Base-by-base conservation (phyloP, 1,139 yeast species). In the Debaryomyces subglobosus region DNA sequence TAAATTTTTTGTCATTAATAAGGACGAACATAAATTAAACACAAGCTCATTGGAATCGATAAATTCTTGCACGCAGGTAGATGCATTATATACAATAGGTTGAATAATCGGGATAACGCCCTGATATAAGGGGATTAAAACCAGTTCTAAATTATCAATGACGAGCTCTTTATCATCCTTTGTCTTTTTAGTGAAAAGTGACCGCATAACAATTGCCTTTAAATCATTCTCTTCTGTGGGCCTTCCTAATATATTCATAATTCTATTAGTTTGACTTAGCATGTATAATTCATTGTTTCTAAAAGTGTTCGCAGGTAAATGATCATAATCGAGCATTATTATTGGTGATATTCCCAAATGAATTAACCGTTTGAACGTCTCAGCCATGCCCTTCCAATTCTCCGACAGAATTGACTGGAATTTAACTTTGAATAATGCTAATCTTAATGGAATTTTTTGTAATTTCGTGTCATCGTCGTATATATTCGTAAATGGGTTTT, bases 91-190 rank as follows among this genome's bases (percentile, higher is more conserved):
- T 1, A 78, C 79, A 18, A 83, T 64, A 0, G 92, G 92, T 43
- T 79, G 78, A 5, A 87, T 66, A 1, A 86, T 74, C 0, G 95
- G 94, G 1, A 86, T 75, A 10, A 69, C 65, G 3, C 72, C 72
- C 52, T 77, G 81, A 55, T 72, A 74, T 38, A 76, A 49, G 0
- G 81, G 81, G 6, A 74, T 65, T 21, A 77, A 56, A 2, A 76
- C 48, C 58, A 64, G 75, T 44, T 69, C 73, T 34, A 72, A 53
- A 40, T 64, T 61, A 42, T 64, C 65, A 15, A 71, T 56, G 2
- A 46, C 43, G 4, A 59, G 42, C 2, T 52, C 46, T 20, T 54
- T 49, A 2, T 51, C 53, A 1, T 60, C 51, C 6, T 3, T n/a
- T 5, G 24, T 27, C 4, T 43, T 20, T 13, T 35, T 37, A 10